phyloP scores from a whole-genome alignment of 768 basidiomycete species.

The Lenzites betulinus region DNA sequence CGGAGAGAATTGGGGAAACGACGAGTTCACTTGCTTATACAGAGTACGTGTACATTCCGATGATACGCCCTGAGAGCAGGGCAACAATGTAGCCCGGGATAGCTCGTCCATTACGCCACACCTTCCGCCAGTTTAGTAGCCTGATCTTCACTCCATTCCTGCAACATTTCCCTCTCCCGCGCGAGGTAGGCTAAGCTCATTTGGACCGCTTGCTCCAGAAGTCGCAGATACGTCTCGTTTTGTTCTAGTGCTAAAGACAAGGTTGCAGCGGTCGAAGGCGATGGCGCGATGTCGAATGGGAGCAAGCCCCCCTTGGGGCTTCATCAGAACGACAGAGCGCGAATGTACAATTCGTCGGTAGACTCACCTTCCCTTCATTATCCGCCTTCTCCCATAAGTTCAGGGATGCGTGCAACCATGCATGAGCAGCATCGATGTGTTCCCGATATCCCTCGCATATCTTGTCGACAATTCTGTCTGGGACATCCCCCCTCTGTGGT shows the following conservation, averaged over 20 bases:
- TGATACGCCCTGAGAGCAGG: neutral
- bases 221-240: neutral
- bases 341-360: neutral
- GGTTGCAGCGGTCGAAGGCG: neutral
- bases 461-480: neutral
- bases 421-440: neutral
- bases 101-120: neutral
- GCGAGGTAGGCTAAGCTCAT: neutral
- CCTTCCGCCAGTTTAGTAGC: constrained; percentile 1
- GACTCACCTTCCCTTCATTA: neutral
- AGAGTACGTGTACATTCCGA: neutral
- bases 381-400: neutral
- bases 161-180: neutral
- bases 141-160: neutral
- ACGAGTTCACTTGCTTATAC: neutral
- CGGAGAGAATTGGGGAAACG: neutral
- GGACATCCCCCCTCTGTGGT: neutral
- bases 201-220: neutral
- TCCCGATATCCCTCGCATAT: neutral
- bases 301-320: no score
- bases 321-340: neutral
- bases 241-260: neutral
- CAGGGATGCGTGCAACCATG: neutral
- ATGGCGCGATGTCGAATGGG: no score
- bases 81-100: neutral